Evolutionary conservation across 495 filamentous ascomycete genomes (phyloP).

Genomic region (Hyaloscypha hepaticicola): DNA sequence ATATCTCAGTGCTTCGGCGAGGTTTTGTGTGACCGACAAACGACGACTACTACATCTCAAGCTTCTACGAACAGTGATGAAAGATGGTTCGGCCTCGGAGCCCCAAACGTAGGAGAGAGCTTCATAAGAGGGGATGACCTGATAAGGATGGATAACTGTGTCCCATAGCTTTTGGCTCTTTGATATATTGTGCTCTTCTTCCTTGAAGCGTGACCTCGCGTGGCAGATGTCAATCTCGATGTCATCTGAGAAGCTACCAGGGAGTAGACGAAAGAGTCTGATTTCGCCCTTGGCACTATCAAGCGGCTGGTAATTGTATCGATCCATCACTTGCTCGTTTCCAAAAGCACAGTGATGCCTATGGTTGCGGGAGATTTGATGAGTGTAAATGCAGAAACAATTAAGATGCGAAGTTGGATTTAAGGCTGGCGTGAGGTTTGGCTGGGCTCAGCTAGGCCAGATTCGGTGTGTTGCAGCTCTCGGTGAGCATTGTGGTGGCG

Average conservation of each 20-base stretch:
- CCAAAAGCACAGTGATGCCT: background rate
- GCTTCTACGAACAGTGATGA: background rate
- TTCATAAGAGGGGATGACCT: background rate
- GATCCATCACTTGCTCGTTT: background rate
- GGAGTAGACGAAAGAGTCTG: slow-evolving; percentile 1
- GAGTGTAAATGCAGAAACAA: background rate
- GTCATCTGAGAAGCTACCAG: background rate
- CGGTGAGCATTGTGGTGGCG: background rate
- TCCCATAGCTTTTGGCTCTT: background rate
- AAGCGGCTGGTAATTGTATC: background rate
- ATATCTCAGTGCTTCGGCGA: background rate
- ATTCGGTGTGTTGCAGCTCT: background rate
- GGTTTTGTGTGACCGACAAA: background rate
- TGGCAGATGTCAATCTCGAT: slow-evolving; percentile 9
- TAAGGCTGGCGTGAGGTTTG: background rate
- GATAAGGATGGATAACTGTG: background rate
- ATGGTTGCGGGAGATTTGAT: background rate
- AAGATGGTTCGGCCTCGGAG: background rate
- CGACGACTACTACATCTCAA: background rate
- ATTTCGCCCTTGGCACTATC: background rate
- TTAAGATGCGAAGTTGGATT: background rate
- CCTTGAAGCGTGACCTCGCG: background rate
- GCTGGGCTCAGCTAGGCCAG: background rate
- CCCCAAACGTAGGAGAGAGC: slow-evolving; percentile 13
- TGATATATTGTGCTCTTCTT: background rate